phyloP scores from a whole-genome alignment of 495 filamentous ascomycete genomes.

The Chaetomidium leptoderma region DNA sequence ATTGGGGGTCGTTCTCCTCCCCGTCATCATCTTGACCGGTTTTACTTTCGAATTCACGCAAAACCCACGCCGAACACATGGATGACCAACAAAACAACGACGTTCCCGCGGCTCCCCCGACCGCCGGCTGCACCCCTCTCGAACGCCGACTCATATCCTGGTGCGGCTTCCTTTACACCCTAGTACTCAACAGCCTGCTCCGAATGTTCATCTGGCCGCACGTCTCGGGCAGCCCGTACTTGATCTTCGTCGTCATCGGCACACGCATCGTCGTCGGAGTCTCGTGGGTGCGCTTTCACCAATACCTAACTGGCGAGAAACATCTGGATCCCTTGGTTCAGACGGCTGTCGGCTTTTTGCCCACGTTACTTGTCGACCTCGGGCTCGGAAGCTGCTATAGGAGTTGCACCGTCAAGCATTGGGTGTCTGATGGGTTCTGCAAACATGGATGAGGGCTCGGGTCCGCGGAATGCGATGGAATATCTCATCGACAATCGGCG shows the following conservation, averaged over 20 bases:
- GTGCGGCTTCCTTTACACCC: background rate
- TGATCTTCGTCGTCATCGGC: slow-evolving; percentile 1
- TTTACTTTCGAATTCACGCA: too few relatives aligned
- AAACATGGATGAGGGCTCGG: background rate
- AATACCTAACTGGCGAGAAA: background rate
- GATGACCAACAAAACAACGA: background rate
- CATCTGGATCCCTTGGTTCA: background rate
- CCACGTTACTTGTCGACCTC: background rate
- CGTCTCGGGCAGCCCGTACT: background rate
- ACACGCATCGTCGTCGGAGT: background rate
- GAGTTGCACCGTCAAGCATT: background rate
- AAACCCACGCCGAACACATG: background rate
- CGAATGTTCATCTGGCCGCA: slow-evolving; percentile 1
- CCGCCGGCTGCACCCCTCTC: slow-evolving; percentile 5
- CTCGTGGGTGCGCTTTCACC: background rate
- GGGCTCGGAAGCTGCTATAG: background rate
- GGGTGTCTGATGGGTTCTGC: background rate
- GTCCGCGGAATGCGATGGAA: background rate
- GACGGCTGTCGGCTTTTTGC: background rate
- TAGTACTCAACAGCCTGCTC: background rate
- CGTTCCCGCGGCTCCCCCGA: background rate
- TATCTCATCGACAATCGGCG: too few relatives aligned
- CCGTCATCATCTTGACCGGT: background rate
- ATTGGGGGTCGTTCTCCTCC: background rate
- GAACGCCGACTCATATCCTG: slow-evolving; percentile 2